phyloP scores from a whole-genome alignment of 441 rosid genomes.

The Codiaeum variegatum region DNA sequence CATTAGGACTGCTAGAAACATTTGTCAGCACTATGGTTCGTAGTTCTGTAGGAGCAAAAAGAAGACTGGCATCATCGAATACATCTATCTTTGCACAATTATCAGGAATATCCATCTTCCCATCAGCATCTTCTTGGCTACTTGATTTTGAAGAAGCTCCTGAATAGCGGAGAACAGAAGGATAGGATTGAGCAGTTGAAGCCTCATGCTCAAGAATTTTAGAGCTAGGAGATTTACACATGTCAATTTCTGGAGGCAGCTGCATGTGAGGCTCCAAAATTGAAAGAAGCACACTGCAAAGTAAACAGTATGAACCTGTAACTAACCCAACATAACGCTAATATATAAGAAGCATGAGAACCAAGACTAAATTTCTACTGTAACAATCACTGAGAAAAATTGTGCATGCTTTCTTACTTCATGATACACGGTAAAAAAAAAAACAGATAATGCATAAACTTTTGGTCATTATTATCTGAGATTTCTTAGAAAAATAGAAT shows the following conservation, averaged over 20 bases:
- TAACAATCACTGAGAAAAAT: not conserved
- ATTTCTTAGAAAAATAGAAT: not conserved
- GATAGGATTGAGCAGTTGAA: slow-evolving; percentile 24
- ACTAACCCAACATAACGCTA: slow-evolving; percentile 16
- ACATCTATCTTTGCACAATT: slow-evolving; percentile 45
- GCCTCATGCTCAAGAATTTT: slow-evolving; percentile 41
- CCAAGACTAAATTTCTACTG: slow-evolving; percentile 1
- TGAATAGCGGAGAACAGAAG: slow-evolving; percentile 27
- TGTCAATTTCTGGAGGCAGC: slow-evolving; percentile 77
- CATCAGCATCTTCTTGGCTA: slow-evolving; percentile 49
- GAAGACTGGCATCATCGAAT: slow-evolving; percentile 53
- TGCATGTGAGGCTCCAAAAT: slow-evolving; percentile 74
- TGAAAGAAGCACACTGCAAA: slow-evolving; percentile 77
- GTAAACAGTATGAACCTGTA: slow-evolving; percentile 26
- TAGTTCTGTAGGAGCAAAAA: slow-evolving; percentile 68
- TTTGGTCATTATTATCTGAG: not conserved
- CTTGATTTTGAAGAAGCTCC: slow-evolving; percentile 34
- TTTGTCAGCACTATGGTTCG: slow-evolving; percentile 41
- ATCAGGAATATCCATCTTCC: slow-evolving; percentile 49
- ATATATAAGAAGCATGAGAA: slow-evolving; percentile 4
- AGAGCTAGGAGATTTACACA: slow-evolving; percentile 49
- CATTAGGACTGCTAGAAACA: slow-evolving; percentile 34
- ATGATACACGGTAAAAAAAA: not conserved
- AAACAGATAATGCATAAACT: not conserved
- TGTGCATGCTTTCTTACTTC: not conserved